Conservation (phyloP, 116 monocot genomes). For the Posidonia oceanica region DNA sequence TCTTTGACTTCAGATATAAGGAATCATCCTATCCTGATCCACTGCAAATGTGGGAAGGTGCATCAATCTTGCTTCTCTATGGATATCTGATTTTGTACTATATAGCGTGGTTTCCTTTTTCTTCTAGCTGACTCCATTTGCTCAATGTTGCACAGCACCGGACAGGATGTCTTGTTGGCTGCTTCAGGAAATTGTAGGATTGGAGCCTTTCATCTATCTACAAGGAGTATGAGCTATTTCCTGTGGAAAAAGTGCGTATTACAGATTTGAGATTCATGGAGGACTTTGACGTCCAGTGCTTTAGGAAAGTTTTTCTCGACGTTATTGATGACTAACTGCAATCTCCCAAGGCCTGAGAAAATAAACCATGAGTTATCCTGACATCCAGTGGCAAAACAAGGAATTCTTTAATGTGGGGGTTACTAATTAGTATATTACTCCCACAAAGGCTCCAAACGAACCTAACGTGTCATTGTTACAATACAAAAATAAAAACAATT, state of each 20-base stretch:
- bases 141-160: constrained; percentile 30
- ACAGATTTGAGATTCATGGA: constrained; percentile 39
- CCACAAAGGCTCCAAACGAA: no score
- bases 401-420: no score
- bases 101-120: background rate
- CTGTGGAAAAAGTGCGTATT: constrained; percentile 28
- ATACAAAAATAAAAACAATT: no score
- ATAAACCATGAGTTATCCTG: constrained; percentile 12
- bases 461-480: no score
- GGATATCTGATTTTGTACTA: background rate
- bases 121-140: background rate
- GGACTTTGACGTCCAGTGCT: constrained; percentile 30
- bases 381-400: background rate
- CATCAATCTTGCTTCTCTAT: background rate
- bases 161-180: constrained; percentile 44
- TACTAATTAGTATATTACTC: no score
- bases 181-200: constrained; percentile 46
- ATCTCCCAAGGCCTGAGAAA: constrained; percentile 15
- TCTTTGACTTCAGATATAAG: constrained; percentile 36
- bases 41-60: constrained; percentile 78
- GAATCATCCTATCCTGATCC: constrained; percentile 68
- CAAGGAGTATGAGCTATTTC: constrained; percentile 34
- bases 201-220: constrained; percentile 36
- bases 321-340: constrained; percentile 14
- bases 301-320: constrained; percentile 18